phyloP scores from a whole-genome alignment of 192 early-diverging fungal species.

The Entophlyctis luteolus region DNA sequence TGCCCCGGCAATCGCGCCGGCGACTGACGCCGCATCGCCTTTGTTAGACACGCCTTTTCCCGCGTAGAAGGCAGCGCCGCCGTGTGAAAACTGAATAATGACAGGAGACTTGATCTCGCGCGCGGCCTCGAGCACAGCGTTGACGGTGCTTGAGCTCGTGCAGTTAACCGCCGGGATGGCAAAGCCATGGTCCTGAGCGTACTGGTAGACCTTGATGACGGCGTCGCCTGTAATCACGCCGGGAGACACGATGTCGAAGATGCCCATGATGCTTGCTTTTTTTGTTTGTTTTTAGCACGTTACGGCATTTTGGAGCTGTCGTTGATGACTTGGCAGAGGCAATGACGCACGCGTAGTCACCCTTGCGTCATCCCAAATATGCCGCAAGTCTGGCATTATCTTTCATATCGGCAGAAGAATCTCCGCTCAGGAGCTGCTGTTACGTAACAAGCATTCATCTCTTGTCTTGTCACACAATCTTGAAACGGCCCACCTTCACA shows the following conservation, averaged over 20 bases:
- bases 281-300: neutral
- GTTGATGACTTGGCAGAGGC: too few species aligned
- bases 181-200: slow-evolving; percentile 70
- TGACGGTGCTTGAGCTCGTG: slow-evolving; percentile 88
- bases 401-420: too few species aligned
- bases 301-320: too few species aligned
- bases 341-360: too few species aligned
- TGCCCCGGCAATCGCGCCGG: slow-evolving; percentile 88
- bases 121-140: slow-evolving; percentile 90
- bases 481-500: too few species aligned
- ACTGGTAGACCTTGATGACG: slow-evolving; percentile 61
- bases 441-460: too few species aligned
- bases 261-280: slow-evolving; percentile 44
- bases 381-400: too few species aligned
- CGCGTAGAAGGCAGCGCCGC: slow-evolving; percentile 86
- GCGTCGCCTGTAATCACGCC: slow-evolving; percentile 93
- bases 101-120: slow-evolving; percentile 87
- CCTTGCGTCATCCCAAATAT: too few species aligned
- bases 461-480: too few species aligned
- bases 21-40: slow-evolving; percentile 81
- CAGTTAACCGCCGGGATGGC: slow-evolving; percentile 97
- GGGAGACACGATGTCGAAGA: slow-evolving; percentile 78
- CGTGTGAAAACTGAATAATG: slow-evolving; percentile 94
- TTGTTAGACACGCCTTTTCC: slow-evolving; percentile 91
- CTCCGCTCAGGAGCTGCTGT: too few species aligned